These are phyloP conservation scores for Urtica urens DNA, from an alignment of 306 rosid species.

Conservation along the genomic window DNA sequence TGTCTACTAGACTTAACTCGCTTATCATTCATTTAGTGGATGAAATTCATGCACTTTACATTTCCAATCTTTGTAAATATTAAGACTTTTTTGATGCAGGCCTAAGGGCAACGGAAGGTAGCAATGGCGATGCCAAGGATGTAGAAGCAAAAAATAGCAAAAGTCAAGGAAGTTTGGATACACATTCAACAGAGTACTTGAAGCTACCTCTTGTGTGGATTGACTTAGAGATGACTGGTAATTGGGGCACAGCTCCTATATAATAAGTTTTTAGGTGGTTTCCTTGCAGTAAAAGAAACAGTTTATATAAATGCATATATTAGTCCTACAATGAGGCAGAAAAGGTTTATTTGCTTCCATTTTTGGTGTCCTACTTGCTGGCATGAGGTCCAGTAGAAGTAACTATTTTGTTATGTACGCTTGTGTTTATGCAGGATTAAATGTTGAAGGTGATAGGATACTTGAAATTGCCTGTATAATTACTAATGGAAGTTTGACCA, in stretches of 20 bases:
- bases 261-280: no score
- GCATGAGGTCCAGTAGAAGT: no score
- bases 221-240: slow-evolving; percentile 99
- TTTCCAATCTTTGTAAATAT: not conserved
- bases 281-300: no score
- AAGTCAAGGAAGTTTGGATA: slow-evolving; percentile 10
- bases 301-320: no score
- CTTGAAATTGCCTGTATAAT: slow-evolving; percentile 91
- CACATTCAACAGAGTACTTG: slow-evolving; percentile 34
- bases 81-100: slow-evolving; percentile 36
- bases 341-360: no score
- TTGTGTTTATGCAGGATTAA: slow-evolving; percentile 45
- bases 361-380: not conserved
- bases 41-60: no score
- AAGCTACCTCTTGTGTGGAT: slow-evolving; percentile 90
- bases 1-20: no score
- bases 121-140: slow-evolving; percentile 6
- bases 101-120: slow-evolving; percentile 26
- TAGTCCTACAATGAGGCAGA: no score
- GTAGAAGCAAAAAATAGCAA: slow-evolving; percentile 19
- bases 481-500: slow-evolving; percentile 71
- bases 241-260: slow-evolving; percentile 13
- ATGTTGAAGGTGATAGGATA: slow-evolving; percentile 78
- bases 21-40: no score
- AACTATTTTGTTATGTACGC: slow-evolving; percentile 1